Base-by-base conservation (phyloP, 179 eudicot genomes). In the Heliamphora pulchella region DNA sequence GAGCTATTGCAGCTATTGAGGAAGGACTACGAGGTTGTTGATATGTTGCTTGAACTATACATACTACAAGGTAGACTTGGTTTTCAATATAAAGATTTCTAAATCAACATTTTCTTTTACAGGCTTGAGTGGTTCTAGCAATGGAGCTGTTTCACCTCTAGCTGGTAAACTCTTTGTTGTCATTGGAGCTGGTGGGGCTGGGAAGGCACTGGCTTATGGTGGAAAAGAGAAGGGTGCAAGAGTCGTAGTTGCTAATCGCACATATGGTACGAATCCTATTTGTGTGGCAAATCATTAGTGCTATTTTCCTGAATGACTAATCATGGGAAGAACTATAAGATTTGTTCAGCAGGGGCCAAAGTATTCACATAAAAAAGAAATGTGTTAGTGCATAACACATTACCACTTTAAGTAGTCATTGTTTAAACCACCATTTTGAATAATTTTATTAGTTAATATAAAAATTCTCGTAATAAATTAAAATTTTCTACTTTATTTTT, bases 171-270 rank as follows among this genome's bases (percentile, higher is more conserved):
- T 89, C 17, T 92, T 92, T 84, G 91, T 93, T 70, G 88, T 93
- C 47, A 89, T 93, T 87, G 98, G 98, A 80, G 98, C 98, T 81
- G 98, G 98, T 46, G 98, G 98, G 61, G 98, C 97, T 61, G 97
- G 97, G 67, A 91, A 91, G 80, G 92, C 98, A 64, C 93, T 93
- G 80, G 97, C 97, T 69, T 93, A 91, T 88, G 98, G 98, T 65
- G 98, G 93, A 68, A 92, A 91, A 84, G 93, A 87, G 58, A 93
- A 93, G 88, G 97, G 98, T 54, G 94, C 98, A 61, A 84, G 88
- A 79, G 90, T 93, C 43, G 91, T 90, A 65, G 84, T 93, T 83
- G 93, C 98, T 70, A 90, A 93, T 81, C 94, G 97, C 54, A 91
- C 92, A 63, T 90, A 87, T 82, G 97, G 97, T 92, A 76, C 9